Conservation (phyloP, 2,329 filamentous ascomycete species). For the Kalmusia sp. region DNA sequence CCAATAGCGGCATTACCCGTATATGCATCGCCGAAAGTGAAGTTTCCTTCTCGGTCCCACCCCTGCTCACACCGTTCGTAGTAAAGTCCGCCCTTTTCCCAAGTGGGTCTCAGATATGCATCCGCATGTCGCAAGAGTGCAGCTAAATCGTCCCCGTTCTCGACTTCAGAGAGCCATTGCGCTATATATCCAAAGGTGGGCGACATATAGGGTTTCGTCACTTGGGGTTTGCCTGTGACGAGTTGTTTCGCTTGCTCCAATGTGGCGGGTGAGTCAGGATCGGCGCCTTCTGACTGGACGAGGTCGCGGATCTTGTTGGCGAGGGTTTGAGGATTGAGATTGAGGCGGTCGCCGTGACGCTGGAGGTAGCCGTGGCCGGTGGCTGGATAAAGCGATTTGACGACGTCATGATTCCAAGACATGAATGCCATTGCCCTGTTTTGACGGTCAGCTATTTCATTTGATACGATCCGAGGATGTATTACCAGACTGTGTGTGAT, state of each 20-base stretch:
- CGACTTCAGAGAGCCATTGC: slow-evolving; percentile 47
- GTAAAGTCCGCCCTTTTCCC: slow-evolving; percentile 46
- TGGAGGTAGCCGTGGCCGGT: slow-evolving; percentile 37
- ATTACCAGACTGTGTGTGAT: slow-evolving; percentile 2
- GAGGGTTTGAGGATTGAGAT: slow-evolving; percentile 27
- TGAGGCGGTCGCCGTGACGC: slow-evolving; percentile 24
- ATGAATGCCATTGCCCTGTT: slow-evolving; percentile 40
- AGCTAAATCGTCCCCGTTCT: slow-evolving; percentile 20
- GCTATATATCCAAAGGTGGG: slow-evolving; percentile 37
- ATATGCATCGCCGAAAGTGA: slow-evolving; percentile 43
- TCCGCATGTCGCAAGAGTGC: slow-evolving; percentile 23
- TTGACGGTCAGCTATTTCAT: too few species aligned
- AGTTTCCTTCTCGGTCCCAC: slow-evolving; percentile 28
- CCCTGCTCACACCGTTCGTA: slow-evolving; percentile 37
- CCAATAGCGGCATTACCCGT: slow-evolving; percentile 47
- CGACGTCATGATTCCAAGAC: slow-evolving; percentile 48
- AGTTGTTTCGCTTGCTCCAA: not conserved
- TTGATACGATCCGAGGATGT: too few species aligned
- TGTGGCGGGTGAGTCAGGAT: slow-evolving; percentile 13
- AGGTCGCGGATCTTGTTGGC: slow-evolving; percentile 28
- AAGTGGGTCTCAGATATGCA: slow-evolving; percentile 30
- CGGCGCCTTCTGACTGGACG: slow-evolving; percentile 11
- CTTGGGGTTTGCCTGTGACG: not conserved
- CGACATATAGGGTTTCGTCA: slow-evolving; percentile 2
- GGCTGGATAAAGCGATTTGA: slow-evolving; percentile 14